Evolutionary conservation across 345 rosid species (phyloP), one percentile per base, ranked within the genome.

Genomic region (Dipteronia sinensis): DNA sequence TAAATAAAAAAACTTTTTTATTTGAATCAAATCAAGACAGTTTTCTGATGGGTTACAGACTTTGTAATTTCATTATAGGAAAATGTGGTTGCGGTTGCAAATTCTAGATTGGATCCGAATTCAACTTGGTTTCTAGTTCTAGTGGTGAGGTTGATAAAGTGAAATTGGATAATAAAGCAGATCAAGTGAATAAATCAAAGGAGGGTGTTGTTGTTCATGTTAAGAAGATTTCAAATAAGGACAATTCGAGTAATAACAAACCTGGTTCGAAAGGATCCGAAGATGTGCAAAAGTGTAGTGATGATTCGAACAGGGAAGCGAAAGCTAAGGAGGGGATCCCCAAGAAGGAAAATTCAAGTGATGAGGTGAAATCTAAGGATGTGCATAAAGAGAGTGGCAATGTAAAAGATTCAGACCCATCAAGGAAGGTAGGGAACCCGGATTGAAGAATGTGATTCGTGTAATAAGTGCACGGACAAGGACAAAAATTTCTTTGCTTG

Each of bases 401-500:
- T 73, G 69, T 34, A 46, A 76, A 77, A 58, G 80, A 78, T 11
- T 55, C 79, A 1, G 66, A 17, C 12, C 8, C 68, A 38, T 51
- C 13, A 40, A 68, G 76, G 85, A 88, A 83, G 68, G 82, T n/a
- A n/a, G 69, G 81, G 77, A 19, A 67, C 85, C 74, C 85, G 22
- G 47, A 79, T 69, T 66, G 94, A 91, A 86, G 87, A 86, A 69
- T 94, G 98, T 82, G 92, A 87, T 83, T 85, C 89, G 10, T 89
- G 92, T 68, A 80, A 87, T 69, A 88, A 79, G 88, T 94, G 98
- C 83, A 76, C 49, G 0, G 89, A 88, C 80, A 77, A 82, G 47
- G 80, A 85, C 8, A 76, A 87, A 58, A 82, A 90, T 59, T 82
- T 94, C 74, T 90, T 89, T 25, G 98, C 97, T 51, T 92, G 98